Evolutionary conservation across 768 basidiomycete species (phyloP).

Genomic region (Lentinula boryana): DNA sequence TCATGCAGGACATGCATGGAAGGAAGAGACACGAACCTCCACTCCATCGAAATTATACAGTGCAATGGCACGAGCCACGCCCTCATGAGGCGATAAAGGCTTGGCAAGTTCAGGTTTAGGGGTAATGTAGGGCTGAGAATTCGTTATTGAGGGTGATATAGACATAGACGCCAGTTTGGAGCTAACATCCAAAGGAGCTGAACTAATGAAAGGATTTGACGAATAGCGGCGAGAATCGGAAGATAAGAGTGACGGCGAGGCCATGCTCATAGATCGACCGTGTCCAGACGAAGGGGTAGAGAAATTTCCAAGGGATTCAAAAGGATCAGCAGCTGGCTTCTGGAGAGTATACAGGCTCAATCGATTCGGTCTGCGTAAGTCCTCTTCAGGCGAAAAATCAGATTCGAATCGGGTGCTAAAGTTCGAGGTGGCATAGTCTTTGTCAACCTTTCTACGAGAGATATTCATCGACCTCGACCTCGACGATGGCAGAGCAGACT

Average conservation of each 20-base stretch:
- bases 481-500: constrained; percentile 18
- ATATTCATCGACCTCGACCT: constrained; percentile 23
- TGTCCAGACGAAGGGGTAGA: constrained; percentile 5
- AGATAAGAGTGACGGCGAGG: constrained; percentile 5
- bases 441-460: not conserved
- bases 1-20: not conserved
- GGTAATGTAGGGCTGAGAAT: constrained; percentile 28
- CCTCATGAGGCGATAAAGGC: constrained; percentile 49
- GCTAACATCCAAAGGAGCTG: not conserved
- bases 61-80: constrained; percentile 68
- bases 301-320: constrained; percentile 23
- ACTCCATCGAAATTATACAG: constrained; percentile 69
- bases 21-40: constrained; percentile 39
- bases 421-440: constrained; percentile 9
- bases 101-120: constrained; percentile 44
- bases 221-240: constrained; percentile 5
- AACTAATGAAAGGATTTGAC: constrained; percentile 7
- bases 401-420: constrained; percentile 43
- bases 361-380: constrained; percentile 13
- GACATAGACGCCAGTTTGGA: not conserved
- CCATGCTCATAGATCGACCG: constrained; percentile 12
- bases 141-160: constrained; percentile 4
- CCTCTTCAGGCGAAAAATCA: constrained; percentile 29
- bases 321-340: constrained; percentile 18
- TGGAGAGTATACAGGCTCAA: constrained; percentile 23